A percentile compares a stretch with the other conserved stretches of the same genome.
Conservation (phyloP, 2,329 filamentous ascomycete genomes). For the Byssothecium circinans region DNA sequence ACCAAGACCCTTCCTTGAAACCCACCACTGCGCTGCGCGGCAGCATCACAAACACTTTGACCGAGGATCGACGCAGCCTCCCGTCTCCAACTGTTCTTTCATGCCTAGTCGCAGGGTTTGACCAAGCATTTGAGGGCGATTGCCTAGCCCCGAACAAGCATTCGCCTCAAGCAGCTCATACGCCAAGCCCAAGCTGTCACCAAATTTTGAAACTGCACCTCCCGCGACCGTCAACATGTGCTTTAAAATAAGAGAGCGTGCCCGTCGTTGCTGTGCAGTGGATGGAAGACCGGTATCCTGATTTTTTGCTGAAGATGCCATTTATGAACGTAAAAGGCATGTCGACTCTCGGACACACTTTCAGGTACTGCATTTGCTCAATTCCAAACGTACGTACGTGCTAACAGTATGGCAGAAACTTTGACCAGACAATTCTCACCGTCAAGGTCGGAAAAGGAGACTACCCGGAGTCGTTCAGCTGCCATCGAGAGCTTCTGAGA, state of each 20-base stretch:
- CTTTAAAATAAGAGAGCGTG: slow-evolving; percentile 4
- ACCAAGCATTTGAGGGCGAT: slow-evolving; percentile 6
- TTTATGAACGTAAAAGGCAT: slow-evolving; percentile 35
- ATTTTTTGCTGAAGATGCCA: slow-evolving; percentile 42
- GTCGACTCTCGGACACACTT: slow-evolving; percentile 40
- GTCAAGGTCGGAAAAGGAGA: slow-evolving; percentile 37
- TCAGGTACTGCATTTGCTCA: slow-evolving; percentile 22
- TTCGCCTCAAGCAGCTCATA: slow-evolving; percentile 12
- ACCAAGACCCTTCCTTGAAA: slow-evolving; percentile 12
- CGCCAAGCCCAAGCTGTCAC: slow-evolving; percentile 13
- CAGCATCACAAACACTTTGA: slow-evolving; percentile 3
- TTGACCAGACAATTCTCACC: slow-evolving; percentile 41
- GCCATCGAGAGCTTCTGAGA: slow-evolving; percentile 36
- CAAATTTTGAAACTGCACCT: slow-evolving; percentile 13
- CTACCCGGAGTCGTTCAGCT: slow-evolving; percentile 38
- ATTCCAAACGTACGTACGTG: slow-evolving; percentile 1
- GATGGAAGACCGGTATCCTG: slow-evolving; percentile 29
- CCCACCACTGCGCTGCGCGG: slow-evolving; percentile 1
- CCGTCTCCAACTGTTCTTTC: slow-evolving; percentile 3
- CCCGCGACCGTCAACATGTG: slow-evolving; percentile 4
- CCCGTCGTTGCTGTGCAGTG: slow-evolving; percentile 2
- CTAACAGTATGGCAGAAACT: slow-evolving; percentile 33
- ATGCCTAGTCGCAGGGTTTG: slow-evolving; percentile 1
- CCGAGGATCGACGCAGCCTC: slow-evolving; percentile 2
- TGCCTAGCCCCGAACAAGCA: slow-evolving; percentile 16